Conservation (phyloP, 805 yeast species). For the Candida xiaguanensis region DNA sequence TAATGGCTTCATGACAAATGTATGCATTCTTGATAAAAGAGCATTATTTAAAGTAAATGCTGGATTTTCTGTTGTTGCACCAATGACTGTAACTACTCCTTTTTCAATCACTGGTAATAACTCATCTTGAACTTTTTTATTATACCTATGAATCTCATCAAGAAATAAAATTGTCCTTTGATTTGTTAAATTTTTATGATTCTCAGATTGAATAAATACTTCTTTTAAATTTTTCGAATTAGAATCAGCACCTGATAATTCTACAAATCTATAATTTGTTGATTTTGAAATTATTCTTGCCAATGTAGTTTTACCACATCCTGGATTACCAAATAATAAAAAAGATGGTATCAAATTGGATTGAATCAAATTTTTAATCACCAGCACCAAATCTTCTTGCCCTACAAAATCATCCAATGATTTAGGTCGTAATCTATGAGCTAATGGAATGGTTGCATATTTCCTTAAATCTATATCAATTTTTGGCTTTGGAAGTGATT, state of each 20-base stretch:
- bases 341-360: conserved; percentile 38
- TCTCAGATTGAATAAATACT: conserved; percentile 33
- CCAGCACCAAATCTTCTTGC: conserved; percentile 38
- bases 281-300: conserved; percentile 37
- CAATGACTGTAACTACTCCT: conserved; percentile 37
- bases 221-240: conserved; percentile 34
- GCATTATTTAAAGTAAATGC: conserved; percentile 42
- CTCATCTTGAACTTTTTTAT: conserved; percentile 41
- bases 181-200: conserved; percentile 32
- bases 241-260: conserved; percentile 38
- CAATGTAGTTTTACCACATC: conserved; percentile 42
- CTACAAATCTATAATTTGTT: conserved; percentile 31
- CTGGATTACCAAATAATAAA: conserved; percentile 43
- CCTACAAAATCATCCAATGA: conserved; percentile 37
- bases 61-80: conserved; percentile 64
- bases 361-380: conserved; percentile 29
- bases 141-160: conserved; percentile 44
- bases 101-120: conserved; percentile 40
- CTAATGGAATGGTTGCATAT: conserved; percentile 29
- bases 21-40: conserved; percentile 41
- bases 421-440: conserved; percentile 39
- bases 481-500: conserved; percentile 6
- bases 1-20: conserved; percentile 41
- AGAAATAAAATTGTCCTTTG: conserved; percentile 39
- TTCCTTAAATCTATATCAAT: conserved; percentile 13